Evolutionary conservation across 2,329 filamentous ascomycete species (phyloP), one percentile per base, ranked within the genome.

Genomic region (Coniochaeta sp.): DNA sequence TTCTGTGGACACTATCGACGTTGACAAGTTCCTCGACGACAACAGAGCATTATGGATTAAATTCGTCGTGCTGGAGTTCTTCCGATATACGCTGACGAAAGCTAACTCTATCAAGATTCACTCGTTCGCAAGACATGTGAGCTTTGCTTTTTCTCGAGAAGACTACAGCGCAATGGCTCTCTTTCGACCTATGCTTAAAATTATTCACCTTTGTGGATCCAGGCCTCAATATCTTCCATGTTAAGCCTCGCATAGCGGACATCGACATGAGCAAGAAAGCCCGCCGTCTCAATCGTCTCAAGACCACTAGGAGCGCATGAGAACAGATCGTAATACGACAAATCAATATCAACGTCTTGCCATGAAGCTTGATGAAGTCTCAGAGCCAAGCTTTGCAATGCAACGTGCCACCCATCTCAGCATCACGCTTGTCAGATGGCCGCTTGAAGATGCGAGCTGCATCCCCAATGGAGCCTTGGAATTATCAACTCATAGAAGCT

Each of bases 211-310:
- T 63, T 34, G 54, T 43, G 24, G 56, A 61, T 55, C 58, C 59
- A 17, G 31, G 43, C 0, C 61, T 73, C 11, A 67, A 72, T 44
- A 61, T 68, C 0, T 16, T 72, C 0, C 65, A 69, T 17, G 64
- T 66, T 2, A 70, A 72, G 17, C 57, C 60, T 3, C 58, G 61
- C 6, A 34, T 62, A 6, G 58, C 57, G 17, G 61, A 59, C 11
- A 62, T 60, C 1, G 60, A 40, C 62, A 1, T 62, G 40, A 44
- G 22, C 16, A 44, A 16, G 19, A n/a, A 44, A 44, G 40, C 40
- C 22, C 12, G 40, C 62, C 1, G 40, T 64, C 0, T 64, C 66
- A 8, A 62, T n/a, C 61, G 12, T 36, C 59, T 1, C 57, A 44
- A 24, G 40, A 44, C 19, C 40, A 44, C 16, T 9, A n/a, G 6